A percentile compares a stretch with the other conserved stretches of the same genome.
Conservation (phyloP, 805 yeast genomes). For the Ogataea naganishii region DNA sequence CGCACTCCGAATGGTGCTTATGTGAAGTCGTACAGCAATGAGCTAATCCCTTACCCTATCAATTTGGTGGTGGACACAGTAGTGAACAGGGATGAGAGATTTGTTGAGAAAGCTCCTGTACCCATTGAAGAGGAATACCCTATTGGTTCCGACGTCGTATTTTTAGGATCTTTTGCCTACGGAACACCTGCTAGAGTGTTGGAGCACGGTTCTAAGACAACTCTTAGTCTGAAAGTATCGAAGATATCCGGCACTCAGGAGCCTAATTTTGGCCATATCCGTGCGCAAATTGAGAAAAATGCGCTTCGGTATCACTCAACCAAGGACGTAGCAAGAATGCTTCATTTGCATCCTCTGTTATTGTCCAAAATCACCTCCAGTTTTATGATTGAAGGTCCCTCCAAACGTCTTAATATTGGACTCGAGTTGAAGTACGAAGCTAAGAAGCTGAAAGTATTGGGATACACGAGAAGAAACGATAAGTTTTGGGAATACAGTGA, state of each 20-base stretch:
- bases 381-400: conserved; percentile 47
- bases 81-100: conserved; percentile 66
- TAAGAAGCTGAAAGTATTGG: conserved; percentile 74
- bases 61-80: conserved; percentile 76
- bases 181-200: conserved; percentile 69
- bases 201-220: conserved; percentile 37
- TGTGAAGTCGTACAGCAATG: conserved; percentile 56
- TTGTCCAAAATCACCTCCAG: conserved; percentile 74
- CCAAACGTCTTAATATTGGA: conserved; percentile 61
- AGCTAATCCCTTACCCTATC: conserved; percentile 55
- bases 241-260: conserved; percentile 41
- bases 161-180: conserved; percentile 79
- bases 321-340: conserved; percentile 48
- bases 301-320: conserved; percentile 57
- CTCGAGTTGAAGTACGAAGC: conserved; percentile 77
- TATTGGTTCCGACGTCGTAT: conserved; percentile 56
- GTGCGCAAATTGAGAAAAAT: conserved; percentile 49
- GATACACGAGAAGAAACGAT: conserved; percentile 62
- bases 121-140: conserved; percentile 85
- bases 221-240: conserved; percentile 45
- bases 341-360: conserved; percentile 53
- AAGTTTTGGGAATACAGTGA: conserved; percentile 80
- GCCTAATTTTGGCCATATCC: conserved; percentile 54
- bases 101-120: conserved; percentile 57
- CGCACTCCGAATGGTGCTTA: conserved; percentile 68